Evolutionary conservation across 2,329 filamentous ascomycete genomes (phyloP).

Genomic region (Waltergamsia citrina): DNA sequence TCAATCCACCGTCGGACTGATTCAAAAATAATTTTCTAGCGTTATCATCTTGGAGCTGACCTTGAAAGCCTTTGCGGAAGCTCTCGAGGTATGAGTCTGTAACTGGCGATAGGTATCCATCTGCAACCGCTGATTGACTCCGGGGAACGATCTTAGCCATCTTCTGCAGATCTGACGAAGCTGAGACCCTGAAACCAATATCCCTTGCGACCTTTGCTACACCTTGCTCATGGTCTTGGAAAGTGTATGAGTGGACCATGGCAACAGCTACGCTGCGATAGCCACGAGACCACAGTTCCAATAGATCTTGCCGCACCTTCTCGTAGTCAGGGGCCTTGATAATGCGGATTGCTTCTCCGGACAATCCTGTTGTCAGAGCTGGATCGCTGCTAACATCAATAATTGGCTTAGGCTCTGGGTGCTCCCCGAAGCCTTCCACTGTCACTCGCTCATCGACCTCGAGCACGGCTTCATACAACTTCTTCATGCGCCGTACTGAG

Average conservation of each 20-base stretch:
- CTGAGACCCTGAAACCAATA: conserved; percentile 69
- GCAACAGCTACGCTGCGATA: conserved; percentile 81
- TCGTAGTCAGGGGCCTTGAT: conserved; percentile 47
- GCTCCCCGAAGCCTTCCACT: conserved; percentile 63
- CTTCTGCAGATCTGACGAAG: conserved; percentile 26
- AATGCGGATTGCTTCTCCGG: conserved; percentile 60
- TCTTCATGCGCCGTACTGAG: conserved; percentile 56
- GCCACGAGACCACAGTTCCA: no score
- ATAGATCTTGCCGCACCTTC: conserved; percentile 45
- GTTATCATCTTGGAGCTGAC: conserved; percentile 60
- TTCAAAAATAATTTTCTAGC: conserved; percentile 87
- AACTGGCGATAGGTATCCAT: conserved; percentile 31
- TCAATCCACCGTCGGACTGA: conserved; percentile 26
- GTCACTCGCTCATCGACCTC: conserved; percentile 71
- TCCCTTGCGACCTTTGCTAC: conserved; percentile 68
- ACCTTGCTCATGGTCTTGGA: conserved; percentile 72
- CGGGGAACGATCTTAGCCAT: conserved; percentile 32
- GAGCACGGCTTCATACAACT: conserved; percentile 59
- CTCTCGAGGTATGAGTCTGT: conserved; percentile 47
- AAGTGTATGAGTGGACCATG: conserved; percentile 88
- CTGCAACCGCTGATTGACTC: conserved; percentile 31
- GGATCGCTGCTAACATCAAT: conserved; percentile 24
- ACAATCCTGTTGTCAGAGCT: conserved; percentile 57
- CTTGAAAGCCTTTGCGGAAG: conserved; percentile 72
- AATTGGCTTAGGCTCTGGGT: conserved; percentile 47